Conservation (phyloP, 2,329 filamentous ascomycete genomes). For the Fusarium concolor region DNA sequence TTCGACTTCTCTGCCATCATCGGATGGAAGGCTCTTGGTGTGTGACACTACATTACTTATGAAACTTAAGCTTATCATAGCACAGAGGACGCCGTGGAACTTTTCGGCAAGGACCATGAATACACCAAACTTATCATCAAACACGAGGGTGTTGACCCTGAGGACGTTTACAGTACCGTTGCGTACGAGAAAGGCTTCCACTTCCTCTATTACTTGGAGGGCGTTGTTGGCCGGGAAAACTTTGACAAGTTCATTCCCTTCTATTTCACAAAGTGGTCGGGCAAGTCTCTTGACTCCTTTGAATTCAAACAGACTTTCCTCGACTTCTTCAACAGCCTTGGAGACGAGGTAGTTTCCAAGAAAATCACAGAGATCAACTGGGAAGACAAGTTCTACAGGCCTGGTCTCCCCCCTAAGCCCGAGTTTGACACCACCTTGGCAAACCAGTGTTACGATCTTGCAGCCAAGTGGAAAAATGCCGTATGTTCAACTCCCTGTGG, state of each 20-base stretch:
- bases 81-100: conserved; percentile 78
- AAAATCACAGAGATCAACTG: conserved; percentile 84
- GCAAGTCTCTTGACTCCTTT: conserved; percentile 90
- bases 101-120: conserved; percentile 85
- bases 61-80: conserved; percentile 21
- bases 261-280: conserved; percentile 88
- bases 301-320: conserved; percentile 93
- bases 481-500: conserved; percentile 53
- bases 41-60: conserved; percentile 31
- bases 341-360: conserved; percentile 71
- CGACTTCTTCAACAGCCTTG: conserved; percentile 78
- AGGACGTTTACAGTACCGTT: conserved; percentile 92
- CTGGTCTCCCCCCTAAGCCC: conserved; percentile 90
- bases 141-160: conserved; percentile 90
- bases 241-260: conserved; percentile 97
- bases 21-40: conserved; percentile 87
- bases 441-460: conserved; percentile 84
- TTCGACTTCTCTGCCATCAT: conserved; percentile 96
- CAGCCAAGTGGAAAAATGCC: conserved; percentile 80
- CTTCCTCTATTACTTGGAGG: conserved; percentile 92
- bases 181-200: conserved; percentile 98
- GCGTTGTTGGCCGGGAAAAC: conserved; percentile 82
- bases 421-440: conserved; percentile 90
- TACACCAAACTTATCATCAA: conserved; percentile 93
- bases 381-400: conserved; percentile 89